Evolutionary conservation across 1,284 basidiomycete species (phyloP).

Genomic region (Apiotrichum gracile): DNA sequence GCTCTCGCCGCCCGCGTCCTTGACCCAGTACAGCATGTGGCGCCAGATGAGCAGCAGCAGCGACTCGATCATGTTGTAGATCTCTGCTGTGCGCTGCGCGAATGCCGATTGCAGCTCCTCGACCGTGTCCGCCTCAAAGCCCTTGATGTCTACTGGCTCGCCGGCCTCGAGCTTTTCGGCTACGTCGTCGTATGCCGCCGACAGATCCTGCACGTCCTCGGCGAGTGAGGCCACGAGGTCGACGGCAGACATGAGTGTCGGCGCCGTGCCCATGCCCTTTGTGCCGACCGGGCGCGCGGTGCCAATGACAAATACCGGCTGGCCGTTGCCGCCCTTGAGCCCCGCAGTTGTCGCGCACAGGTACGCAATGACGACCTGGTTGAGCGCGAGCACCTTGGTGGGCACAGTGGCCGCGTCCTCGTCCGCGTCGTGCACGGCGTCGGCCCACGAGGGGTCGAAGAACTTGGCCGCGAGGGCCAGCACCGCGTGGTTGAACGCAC

Average conservation of each 20-base stretch:
- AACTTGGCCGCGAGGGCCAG: conserved; percentile 68
- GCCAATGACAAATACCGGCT: conserved; percentile 38
- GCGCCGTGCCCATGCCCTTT: conserved; percentile 29
- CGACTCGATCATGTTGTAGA: conserved; percentile 63
- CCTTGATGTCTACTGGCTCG: conserved; percentile 11
- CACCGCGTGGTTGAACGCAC: conserved; percentile 74
- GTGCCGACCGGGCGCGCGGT: conserved; percentile 21
- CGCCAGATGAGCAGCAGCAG: conserved; percentile 77
- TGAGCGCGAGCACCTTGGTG: conserved; percentile 28
- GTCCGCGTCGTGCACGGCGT: conserved; percentile 4
- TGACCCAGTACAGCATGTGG: conserved; percentile 59
- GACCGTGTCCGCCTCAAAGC: conserved; percentile 6
- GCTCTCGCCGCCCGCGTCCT: conserved; percentile 28
- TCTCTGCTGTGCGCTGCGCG: conserved; percentile 1
- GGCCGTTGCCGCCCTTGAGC: conserved; percentile 31
- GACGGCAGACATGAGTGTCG: conserved; percentile 27
- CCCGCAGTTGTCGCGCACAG: conserved; percentile 29
- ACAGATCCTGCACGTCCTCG: conserved; percentile 28
- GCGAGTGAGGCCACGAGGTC: conserved; percentile 30
- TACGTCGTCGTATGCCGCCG: conserved; percentile 26
- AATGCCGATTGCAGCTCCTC: conserved; percentile 15
- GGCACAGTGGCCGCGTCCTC: background rate
- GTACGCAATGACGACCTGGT: conserved; percentile 38
- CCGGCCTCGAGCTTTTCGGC: conserved; percentile 27
- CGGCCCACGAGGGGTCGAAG: conserved; percentile 62